Conservation (phyloP, 2,329 filamentous ascomycete genomes). For the Ophiostoma pallidulum region DNA sequence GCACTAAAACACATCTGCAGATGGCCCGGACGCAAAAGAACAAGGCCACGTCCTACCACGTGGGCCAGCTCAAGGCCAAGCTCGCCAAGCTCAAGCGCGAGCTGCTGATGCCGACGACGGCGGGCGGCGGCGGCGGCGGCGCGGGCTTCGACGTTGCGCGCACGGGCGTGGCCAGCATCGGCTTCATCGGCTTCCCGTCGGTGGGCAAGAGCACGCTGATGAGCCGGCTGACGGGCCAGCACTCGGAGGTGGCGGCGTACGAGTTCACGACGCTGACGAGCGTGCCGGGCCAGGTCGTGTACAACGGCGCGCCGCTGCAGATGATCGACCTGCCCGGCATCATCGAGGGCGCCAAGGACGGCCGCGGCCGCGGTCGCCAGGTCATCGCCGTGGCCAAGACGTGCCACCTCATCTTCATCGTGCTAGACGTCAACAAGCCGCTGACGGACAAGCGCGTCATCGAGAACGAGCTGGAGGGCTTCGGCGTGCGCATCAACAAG, state of each 20-base stretch:
- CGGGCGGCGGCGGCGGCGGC: slow-evolving; percentile 76
- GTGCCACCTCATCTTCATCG: slow-evolving; percentile 97
- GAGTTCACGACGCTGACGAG: slow-evolving; percentile 98
- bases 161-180: slow-evolving; percentile 93
- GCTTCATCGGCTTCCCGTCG: slow-evolving; percentile 96
- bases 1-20: slow-evolving; percentile 34
- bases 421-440: slow-evolving; percentile 96
- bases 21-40: slow-evolving; percentile 98
- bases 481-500: slow-evolving; percentile 97
- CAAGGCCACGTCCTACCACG: slow-evolving; percentile 86
- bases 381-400: slow-evolving; percentile 99
- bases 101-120: slow-evolving; percentile 70
- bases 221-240: slow-evolving; percentile 87
- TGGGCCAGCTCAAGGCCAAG: slow-evolving; percentile 96
- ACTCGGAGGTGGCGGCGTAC: slow-evolving; percentile 94
- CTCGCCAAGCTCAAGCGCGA: slow-evolving; percentile 96
- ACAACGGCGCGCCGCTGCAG: slow-evolving; percentile 95
- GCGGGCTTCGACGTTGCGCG: slow-evolving; percentile 94
- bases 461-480: slow-evolving; percentile 89
- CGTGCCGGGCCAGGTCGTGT: slow-evolving; percentile 88
- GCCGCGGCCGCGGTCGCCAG: slow-evolving; percentile 92
- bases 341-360: slow-evolving; percentile 96
- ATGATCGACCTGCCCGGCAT: slow-evolving; percentile 98
- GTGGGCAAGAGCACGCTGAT: slow-evolving; percentile 98
- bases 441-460: slow-evolving; percentile 95